A percentile compares a stretch with the other conserved stretches of the same genome.
Evolutionary conservation across 2,329 filamentous ascomycete genomes (phyloP).

Genomic region (Colletotrichum coccodes): DNA sequence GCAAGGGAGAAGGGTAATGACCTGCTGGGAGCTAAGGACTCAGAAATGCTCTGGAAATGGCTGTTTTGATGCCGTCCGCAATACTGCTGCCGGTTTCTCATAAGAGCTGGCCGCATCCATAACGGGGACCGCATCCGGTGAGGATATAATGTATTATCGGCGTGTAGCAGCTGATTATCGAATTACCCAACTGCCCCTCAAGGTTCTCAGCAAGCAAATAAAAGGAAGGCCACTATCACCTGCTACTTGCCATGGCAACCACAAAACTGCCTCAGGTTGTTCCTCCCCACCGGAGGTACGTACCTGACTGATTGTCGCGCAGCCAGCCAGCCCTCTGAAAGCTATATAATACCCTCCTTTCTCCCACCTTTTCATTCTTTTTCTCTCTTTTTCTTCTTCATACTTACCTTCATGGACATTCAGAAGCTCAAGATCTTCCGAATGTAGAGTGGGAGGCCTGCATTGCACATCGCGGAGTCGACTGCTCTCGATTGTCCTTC

Average conservation of each 20-base stretch:
- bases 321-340: not conserved
- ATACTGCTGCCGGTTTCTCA: too few relatives aligned
- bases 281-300: not conserved
- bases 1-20: too few relatives aligned
- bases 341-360: slow-evolving; percentile 43
- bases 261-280: not conserved
- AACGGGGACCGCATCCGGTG: too few relatives aligned
- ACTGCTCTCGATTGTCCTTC: slow-evolving; percentile 33
- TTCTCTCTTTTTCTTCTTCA: slow-evolving; percentile 44
- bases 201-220: too few relatives aligned
- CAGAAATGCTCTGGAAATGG: too few relatives aligned
- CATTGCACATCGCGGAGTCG: slow-evolving; percentile 57
- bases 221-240: too few relatives aligned
- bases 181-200: too few relatives aligned
- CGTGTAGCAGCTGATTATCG: too few relatives aligned
- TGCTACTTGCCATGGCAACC: not conserved
- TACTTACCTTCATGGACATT: slow-evolving; percentile 61
- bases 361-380: slow-evolving; percentile 33
- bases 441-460: slow-evolving; percentile 56
- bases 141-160: too few relatives aligned
- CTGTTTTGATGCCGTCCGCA: too few relatives aligned
- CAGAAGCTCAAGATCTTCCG: slow-evolving; percentile 54
- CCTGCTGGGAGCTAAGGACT: too few relatives aligned
- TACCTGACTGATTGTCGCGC: slow-evolving; percentile 17
- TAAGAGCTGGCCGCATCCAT: too few relatives aligned